phyloP scores from a whole-genome alignment of 306 rosid genomes.

The Delonix regia region DNA sequence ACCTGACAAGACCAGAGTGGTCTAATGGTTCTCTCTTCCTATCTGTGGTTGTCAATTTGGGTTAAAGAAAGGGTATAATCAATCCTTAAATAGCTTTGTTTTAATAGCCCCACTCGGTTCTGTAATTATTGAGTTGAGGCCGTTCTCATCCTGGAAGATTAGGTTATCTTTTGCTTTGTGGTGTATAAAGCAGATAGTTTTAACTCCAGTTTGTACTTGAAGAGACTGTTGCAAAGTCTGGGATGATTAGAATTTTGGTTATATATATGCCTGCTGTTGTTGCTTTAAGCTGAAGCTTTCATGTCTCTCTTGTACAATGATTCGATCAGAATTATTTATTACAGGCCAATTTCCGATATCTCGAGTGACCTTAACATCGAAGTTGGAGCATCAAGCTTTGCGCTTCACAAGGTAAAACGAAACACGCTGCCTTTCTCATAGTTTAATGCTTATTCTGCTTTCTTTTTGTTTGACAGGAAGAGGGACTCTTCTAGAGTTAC shows the following conservation, averaged over 20 bases:
- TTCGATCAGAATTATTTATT: conserved; percentile 42
- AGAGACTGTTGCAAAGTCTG: conserved; percentile 38
- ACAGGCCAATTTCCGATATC: conserved; percentile 98
- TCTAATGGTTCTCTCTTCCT: conserved; percentile 30
- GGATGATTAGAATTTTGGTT: conserved; percentile 37
- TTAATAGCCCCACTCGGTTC: conserved; percentile 45
- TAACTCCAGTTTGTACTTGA: conserved; percentile 21
- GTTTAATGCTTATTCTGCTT: conserved; percentile 31
- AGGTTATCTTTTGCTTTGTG: conserved; percentile 43
- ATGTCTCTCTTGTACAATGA: conserved; percentile 38
- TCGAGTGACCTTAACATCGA: conserved; percentile 89
- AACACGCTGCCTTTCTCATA: conserved; percentile 10
- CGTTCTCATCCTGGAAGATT: conserved; percentile 47
- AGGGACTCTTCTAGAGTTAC: background rate
- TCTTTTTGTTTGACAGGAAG: background rate
- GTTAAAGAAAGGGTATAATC: conserved; percentile 31
- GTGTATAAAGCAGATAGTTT: conserved; percentile 32
- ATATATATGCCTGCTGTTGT: conserved; percentile 46
- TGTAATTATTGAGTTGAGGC: conserved; percentile 54
- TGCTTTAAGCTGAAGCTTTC: conserved; percentile 28
- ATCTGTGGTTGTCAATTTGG: conserved; percentile 29
- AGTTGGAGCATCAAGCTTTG: conserved; percentile 83
- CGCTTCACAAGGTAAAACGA: conserved; percentile 88
- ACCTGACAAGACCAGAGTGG: conserved; percentile 40
- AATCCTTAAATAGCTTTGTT: conserved; percentile 28